Percentiles rank a stretch among this genome's conserved stretches.
Evolutionary conservation across 768 basidiomycete species (phyloP).

Genomic region (Psilocybe azurescens): DNA sequence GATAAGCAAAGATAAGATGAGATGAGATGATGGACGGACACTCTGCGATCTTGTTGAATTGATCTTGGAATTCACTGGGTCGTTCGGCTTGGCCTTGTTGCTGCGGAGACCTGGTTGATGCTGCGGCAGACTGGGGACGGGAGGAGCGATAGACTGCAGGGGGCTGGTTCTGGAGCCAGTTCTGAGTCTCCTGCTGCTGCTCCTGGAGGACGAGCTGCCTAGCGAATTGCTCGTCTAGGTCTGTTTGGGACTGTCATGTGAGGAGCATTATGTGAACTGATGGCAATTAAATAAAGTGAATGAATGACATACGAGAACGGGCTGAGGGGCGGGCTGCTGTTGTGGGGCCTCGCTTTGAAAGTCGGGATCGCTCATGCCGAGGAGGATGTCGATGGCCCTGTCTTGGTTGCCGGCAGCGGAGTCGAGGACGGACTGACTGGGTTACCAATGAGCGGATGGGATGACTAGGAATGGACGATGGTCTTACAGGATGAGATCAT

Average conservation of each 20-base stretch:
- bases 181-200: conserved; percentile 44
- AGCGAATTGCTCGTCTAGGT: conserved; percentile 82
- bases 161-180: conserved; percentile 33
- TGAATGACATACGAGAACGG: conserved; percentile 31
- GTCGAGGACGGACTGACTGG: conserved; percentile 72
- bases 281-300: background rate
- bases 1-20: background rate
- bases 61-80: conserved; percentile 68
- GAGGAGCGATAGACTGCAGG: conserved; percentile 20
- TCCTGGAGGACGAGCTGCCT: conserved; percentile 74
- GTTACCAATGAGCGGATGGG: conserved; percentile 1
- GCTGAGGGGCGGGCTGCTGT: conserved; percentile 21
- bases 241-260: conserved; percentile 57
- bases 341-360: conserved; percentile 52
- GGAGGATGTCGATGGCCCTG: conserved; percentile 73
- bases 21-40: conserved; percentile 49
- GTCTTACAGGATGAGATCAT: conserved; percentile 70
- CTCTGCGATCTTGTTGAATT: conserved; percentile 78
- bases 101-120: conserved; percentile 7
- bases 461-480: background rate
- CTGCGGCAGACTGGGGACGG: conserved; percentile 11
- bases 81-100: conserved; percentile 46
- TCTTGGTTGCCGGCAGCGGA: conserved; percentile 76
- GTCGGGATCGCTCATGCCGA: conserved; percentile 87
- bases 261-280: conserved; percentile 7